Evolutionary conservation across 2,329 filamentous ascomycete species (phyloP).

Genomic region (Arthrobotrys musiformis): DNA sequence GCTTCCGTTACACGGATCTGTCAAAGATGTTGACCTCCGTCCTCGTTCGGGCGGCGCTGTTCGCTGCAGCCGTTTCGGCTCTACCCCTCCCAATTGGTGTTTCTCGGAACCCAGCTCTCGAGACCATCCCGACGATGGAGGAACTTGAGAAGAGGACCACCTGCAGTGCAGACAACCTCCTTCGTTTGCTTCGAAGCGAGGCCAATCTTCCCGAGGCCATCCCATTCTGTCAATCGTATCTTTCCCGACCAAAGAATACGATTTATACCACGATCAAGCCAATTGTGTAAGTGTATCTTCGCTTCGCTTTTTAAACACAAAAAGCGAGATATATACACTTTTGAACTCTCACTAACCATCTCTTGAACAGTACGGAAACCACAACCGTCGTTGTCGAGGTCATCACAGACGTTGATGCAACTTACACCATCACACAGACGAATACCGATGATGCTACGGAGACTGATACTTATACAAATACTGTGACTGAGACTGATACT

Average conservation of each 20-base stretch:
- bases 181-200: slow-evolving; percentile 21
- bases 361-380: slow-evolving; percentile 17
- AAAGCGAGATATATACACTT: too few species aligned
- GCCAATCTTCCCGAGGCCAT: slow-evolving; percentile 16
- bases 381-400: slow-evolving; percentile 12
- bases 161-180: slow-evolving; percentile 18
- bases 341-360: too few species aligned
- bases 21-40: slow-evolving; percentile 14
- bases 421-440: slow-evolving; percentile 12
- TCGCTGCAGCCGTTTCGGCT: slow-evolving; percentile 17
- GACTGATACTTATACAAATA: slow-evolving; percentile 22
- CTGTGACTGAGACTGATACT: slow-evolving; percentile 1
- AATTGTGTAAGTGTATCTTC: neutral
- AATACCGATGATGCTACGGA: slow-evolving; percentile 4
- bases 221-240: slow-evolving; percentile 26
- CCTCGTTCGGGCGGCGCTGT: slow-evolving; percentile 11
- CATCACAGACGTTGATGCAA: slow-evolving; percentile 7
- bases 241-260: neutral
- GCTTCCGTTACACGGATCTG: slow-evolving; percentile 21
- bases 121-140: neutral
- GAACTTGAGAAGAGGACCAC: slow-evolving; percentile 9
- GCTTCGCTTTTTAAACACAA: neutral
- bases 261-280: slow-evolving; percentile 10
- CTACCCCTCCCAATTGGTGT: slow-evolving; percentile 10
- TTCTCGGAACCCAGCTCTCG: slow-evolving; percentile 15